Percentiles rank a stretch among this genome's conserved stretches.
phyloP scores from a whole-genome alignment of 192 early-diverging fungal genomes.

The Ambispora gerdemannii region DNA sequence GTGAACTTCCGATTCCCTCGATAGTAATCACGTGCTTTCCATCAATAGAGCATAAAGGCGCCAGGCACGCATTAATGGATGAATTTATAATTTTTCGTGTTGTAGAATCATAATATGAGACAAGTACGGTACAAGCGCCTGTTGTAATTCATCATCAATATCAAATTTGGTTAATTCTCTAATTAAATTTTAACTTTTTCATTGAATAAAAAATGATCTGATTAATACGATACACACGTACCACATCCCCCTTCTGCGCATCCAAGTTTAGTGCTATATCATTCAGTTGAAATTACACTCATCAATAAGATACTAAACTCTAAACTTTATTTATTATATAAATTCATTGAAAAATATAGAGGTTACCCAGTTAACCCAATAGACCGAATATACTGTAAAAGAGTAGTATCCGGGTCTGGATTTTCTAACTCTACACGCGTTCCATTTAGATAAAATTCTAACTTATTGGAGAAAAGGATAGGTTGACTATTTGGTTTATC shows the following conservation, averaged over 20 bases:
- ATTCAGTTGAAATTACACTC: not conserved
- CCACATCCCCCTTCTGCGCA: conserved; percentile 77
- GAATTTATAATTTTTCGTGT: conserved; percentile 36
- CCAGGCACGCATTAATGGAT: conserved; percentile 64
- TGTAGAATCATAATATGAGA: conserved; percentile 52
- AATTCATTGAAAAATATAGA: not conserved
- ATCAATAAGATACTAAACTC: not conserved
- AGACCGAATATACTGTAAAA: conserved; percentile 64
- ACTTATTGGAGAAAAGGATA: conserved; percentile 41
- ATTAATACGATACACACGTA: too few species aligned
- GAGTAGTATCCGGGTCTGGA: conserved; percentile 61
- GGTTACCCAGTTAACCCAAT: conserved; percentile 53
- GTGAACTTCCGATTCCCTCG: conserved; percentile 68
- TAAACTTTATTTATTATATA: not conserved
- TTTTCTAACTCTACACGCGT: conserved; percentile 48
- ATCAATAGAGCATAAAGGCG: conserved; percentile 62
- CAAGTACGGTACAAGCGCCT: conserved; percentile 71
- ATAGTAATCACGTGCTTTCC: conserved; percentile 76
- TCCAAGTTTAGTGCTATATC: conserved; percentile 76
- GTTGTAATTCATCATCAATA: not conserved
- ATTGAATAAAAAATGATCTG: too few species aligned
- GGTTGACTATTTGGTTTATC: too few species aligned
- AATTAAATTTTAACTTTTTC: too few species aligned
- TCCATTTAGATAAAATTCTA: conserved; percentile 64
- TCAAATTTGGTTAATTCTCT: too few species aligned